phyloP scores from a whole-genome alignment of 169 alveolate genomes.

The Toxoplasma gondii region DNA sequence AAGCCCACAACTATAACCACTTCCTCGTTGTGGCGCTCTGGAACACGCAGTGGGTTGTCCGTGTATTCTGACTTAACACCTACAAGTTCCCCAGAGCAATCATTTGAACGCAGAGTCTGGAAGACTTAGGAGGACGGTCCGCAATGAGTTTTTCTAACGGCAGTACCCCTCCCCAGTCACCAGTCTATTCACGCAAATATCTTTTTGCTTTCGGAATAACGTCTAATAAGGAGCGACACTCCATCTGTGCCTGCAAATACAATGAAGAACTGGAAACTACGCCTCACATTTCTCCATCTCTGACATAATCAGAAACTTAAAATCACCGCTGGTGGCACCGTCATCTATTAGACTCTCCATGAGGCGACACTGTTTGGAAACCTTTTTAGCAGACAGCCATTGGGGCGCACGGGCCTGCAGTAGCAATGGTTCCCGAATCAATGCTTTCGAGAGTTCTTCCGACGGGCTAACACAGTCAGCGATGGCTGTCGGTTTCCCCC shows the following conservation, averaged over 20 bases:
- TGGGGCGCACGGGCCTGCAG: background rate
- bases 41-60: too few relatives aligned
- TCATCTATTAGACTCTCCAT: background rate
- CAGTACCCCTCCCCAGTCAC: too few relatives aligned
- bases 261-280: background rate
- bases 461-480: conserved; percentile 17
- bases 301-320: background rate
- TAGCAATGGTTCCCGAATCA: background rate
- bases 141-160: too few relatives aligned
- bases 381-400: conserved; percentile 12
- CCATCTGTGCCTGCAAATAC: too few relatives aligned
- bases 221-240: too few relatives aligned
- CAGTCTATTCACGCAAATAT: too few relatives aligned
- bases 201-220: too few relatives aligned
- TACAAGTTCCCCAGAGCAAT: too few relatives aligned
- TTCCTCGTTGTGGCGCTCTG: too few relatives aligned
- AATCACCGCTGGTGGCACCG: background rate
- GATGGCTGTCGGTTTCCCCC: background rate
- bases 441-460: background rate
- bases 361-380: background rate
- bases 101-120: too few relatives aligned
- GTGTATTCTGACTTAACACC: too few relatives aligned
- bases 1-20: background rate
- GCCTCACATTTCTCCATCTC: conserved; percentile 12
- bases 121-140: too few relatives aligned